Percentiles rank a stretch among this genome's conserved stretches.
These are phyloP conservation scores for Telfairia occidentalis DNA, from an alignment of 331 rosid species.

Conservation along the genomic window DNA sequence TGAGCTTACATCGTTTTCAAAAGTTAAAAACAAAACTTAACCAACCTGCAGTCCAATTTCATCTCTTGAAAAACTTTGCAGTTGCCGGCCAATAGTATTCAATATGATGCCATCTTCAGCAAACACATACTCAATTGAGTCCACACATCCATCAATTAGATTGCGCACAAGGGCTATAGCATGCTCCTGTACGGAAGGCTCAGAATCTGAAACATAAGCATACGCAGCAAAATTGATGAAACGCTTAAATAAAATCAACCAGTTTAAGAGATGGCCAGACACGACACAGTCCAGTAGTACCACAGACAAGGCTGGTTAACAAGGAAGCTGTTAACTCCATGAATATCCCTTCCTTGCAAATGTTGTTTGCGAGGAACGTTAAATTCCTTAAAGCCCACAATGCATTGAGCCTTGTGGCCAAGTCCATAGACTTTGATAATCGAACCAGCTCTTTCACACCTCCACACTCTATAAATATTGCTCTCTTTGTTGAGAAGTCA, in stretches of 20 bases:
- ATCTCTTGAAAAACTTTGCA: constrained; percentile 44
- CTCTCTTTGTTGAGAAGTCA: constrained; percentile 43
- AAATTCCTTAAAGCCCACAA: constrained; percentile 80
- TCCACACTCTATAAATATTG: constrained; percentile 51
- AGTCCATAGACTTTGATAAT: constrained; percentile 80
- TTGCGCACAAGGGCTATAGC: constrained; percentile 78
- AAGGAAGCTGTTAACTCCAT: constrained; percentile 61
- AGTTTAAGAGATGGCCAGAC: background rate
- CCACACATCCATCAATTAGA: constrained; percentile 66
- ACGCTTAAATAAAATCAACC: background rate
- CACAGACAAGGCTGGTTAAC: constrained; percentile 66
- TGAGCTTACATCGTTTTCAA: background rate
- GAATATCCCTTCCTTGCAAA: constrained; percentile 45
- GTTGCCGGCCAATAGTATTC: constrained; percentile 63
- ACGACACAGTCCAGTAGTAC: constrained; percentile 26
- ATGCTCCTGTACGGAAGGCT: constrained; percentile 72
- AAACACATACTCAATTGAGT: constrained; percentile 51
- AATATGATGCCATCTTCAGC: constrained; percentile 62
- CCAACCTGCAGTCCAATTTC: constrained; percentile 77
- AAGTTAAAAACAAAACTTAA: constrained; percentile 9
- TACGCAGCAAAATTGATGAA: constrained; percentile 9
- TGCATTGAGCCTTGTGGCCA: constrained; percentile 56
- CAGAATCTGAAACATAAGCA: constrained; percentile 54
- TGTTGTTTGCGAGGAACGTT: constrained; percentile 61
- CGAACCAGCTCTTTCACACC: constrained; percentile 73